Conservation (phyloP, 2,329 filamentous ascomycete species). For the Phialophora macrospora region DNA sequence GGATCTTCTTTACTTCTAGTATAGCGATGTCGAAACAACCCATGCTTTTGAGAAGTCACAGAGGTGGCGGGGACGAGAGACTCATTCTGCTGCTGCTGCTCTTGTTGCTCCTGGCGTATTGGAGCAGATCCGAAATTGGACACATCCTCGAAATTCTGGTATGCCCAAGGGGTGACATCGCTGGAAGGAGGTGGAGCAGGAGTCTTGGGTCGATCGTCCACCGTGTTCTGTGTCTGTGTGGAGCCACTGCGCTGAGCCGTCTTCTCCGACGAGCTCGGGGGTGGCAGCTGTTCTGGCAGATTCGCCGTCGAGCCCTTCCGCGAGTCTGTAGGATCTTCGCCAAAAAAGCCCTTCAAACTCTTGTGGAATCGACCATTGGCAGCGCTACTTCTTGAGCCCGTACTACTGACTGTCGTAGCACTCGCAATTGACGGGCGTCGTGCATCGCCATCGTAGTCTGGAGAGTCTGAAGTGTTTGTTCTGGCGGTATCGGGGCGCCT, state of each 20-base stretch:
- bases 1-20: conserved; percentile 64
- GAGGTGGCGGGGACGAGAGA: conserved; percentile 56
- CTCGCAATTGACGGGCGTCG: conserved; percentile 87
- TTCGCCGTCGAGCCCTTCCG: conserved; percentile 55
- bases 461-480: conserved; percentile 62
- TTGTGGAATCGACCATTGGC: conserved; percentile 73
- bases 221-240: conserved; percentile 67
- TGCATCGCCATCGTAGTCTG: conserved; percentile 69
- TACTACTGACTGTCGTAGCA: conserved; percentile 82
- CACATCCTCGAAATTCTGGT: conserved; percentile 75
- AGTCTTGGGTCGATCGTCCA: conserved; percentile 50
- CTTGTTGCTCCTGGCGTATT: conserved; percentile 53
- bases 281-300: conserved; percentile 59
- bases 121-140: conserved; percentile 39
- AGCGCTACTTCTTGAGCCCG: conserved; percentile 75
- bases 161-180: conserved; percentile 97
- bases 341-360: conserved; percentile 89
- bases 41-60: conserved; percentile 54
- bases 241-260: conserved; percentile 75
- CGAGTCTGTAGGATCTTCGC: conserved; percentile 75
- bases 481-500: conserved; percentile 63
- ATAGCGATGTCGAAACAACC: conserved; percentile 53
- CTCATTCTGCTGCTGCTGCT: conserved; percentile 55
- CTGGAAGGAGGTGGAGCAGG: conserved; percentile 76
- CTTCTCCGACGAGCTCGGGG: conserved; percentile 62